Conservation (phyloP, 1,139 yeast genomes). For the Lodderomyces parapsilosis region DNA sequence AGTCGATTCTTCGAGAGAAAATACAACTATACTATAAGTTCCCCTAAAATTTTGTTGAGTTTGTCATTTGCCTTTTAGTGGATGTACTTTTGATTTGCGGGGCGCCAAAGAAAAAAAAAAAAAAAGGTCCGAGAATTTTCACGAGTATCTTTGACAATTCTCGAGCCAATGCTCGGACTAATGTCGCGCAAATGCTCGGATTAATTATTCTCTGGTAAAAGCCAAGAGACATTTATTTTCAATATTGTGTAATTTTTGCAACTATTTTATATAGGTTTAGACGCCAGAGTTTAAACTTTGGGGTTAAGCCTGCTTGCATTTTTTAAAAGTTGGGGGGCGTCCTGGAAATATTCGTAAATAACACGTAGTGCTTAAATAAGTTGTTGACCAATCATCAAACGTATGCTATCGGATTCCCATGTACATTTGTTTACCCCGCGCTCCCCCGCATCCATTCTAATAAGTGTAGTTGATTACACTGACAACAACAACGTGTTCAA, state of each 20-base stretch:
- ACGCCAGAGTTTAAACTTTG: no score
- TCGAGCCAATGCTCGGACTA: background rate
- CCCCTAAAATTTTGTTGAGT: no score
- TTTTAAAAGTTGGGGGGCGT: background rate
- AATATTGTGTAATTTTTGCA: no score
- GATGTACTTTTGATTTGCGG: background rate
- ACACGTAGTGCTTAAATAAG: no score
- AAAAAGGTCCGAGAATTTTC: background rate
- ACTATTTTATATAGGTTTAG: no score
- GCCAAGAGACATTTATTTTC: background rate
- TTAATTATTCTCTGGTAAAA: background rate
- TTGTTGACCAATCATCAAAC: background rate
- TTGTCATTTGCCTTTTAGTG: background rate
- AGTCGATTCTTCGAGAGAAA: no score
- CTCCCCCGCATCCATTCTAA: no score
- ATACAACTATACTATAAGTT: no score
- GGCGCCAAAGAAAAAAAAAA: no score
- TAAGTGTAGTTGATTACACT: no score
- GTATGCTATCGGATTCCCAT: background rate
- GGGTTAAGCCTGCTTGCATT: background rate
- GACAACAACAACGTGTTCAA: no score
- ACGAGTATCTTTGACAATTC: background rate
- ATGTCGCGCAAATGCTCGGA: background rate
- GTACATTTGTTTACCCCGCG: background rate
- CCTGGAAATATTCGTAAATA: no score